Conservation (phyloP, 2,329 filamentous ascomycete species). For the Penicillium polonicum region DNA sequence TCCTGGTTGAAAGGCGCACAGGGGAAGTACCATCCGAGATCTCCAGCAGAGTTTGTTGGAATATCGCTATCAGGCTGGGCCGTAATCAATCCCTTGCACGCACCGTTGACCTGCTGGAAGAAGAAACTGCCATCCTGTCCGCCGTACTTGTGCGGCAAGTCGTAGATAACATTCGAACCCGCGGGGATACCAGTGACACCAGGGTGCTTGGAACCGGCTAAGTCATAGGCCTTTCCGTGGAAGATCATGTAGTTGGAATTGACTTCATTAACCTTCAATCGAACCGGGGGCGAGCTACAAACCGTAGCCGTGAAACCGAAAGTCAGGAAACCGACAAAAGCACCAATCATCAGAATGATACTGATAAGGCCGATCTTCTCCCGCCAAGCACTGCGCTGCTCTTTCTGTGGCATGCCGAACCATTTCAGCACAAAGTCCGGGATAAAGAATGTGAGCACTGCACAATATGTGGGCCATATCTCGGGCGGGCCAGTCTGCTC, state of each 20-base stretch:
- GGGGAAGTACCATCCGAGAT: conserved; percentile 96
- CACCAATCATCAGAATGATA: conserved; percentile 84
- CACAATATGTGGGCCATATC: conserved; percentile 94
- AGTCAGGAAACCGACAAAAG: conserved; percentile 88
- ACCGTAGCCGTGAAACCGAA: conserved; percentile 93
- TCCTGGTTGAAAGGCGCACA: conserved; percentile 92
- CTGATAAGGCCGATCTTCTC: conserved; percentile 98
- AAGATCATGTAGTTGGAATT: conserved; percentile 88
- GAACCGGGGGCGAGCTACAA: conserved; percentile 68
- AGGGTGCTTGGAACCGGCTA: conserved; percentile 74
- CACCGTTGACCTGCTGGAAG: conserved; percentile 97
- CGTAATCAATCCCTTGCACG: conserved; percentile 88
- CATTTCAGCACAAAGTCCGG: conserved; percentile 81
- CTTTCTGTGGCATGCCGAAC: conserved; percentile 80
- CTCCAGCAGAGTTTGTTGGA: conserved; percentile 68
- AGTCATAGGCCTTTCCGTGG: conserved; percentile 85
- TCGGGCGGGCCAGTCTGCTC: conserved; percentile 74
- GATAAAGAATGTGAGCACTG: conserved; percentile 90
- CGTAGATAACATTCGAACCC: conserved; percentile 78
- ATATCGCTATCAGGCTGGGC: conserved; percentile 63
- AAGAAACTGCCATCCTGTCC: conserved; percentile 95
- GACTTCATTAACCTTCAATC: conserved; percentile 81
- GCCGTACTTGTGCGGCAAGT: conserved; percentile 75
- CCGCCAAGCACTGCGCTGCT: conserved; percentile 88
- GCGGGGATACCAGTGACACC: conserved; percentile 73